Evolutionary conservation across 306 rosid genomes (phyloP), one percentile per base, ranked within the genome.

Genomic region (Medicago ruthenica): DNA sequence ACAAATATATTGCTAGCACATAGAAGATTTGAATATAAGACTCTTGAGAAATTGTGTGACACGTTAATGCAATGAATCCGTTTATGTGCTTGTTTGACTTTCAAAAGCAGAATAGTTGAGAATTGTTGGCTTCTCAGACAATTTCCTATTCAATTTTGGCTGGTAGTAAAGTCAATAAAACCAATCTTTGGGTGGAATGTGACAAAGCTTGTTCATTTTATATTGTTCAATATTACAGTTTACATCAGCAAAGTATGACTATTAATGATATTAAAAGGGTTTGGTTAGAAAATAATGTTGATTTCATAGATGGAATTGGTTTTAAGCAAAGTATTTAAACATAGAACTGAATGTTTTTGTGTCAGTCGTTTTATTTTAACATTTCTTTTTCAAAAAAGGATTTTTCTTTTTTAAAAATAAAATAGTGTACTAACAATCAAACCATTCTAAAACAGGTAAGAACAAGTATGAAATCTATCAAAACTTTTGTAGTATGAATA

Each of bases 141-240:
- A 59, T 16, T 34, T 75, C 21, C 1, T 55, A 11, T 57, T 72
- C 76, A 72, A 57, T 3, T 62, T 76, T 70, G 74, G 63, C 27
- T 74, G 79, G 18, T 20, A 2, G 45, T 42, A 68, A 14, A 53
- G 67, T 62, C 63, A 59, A 60, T 5, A 15, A 45, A 6, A 62
- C 5, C n/a, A 18, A 17, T 18, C 2, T 14, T 37, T 64, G 17
- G 61, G 8, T 48, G 4, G 70, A 40, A 40, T 42, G 31, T 54
- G 45, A 67, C 58, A 45, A 8, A 21, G 61, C n/a, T 31, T 42
- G 37, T 20, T 41, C 15, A 13, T 16, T 16, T n/a, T 34, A 15
- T 36, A 12, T 42, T 41, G 60, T 15, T 50, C 13, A 10, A 2
- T 54, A 17, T 2, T 20, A 37, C 8, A 34, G 47, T 20, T 66